Evolutionary conservation across 2,329 filamentous ascomycete genomes (phyloP).

Genomic region (Coniella vitis): DNA sequence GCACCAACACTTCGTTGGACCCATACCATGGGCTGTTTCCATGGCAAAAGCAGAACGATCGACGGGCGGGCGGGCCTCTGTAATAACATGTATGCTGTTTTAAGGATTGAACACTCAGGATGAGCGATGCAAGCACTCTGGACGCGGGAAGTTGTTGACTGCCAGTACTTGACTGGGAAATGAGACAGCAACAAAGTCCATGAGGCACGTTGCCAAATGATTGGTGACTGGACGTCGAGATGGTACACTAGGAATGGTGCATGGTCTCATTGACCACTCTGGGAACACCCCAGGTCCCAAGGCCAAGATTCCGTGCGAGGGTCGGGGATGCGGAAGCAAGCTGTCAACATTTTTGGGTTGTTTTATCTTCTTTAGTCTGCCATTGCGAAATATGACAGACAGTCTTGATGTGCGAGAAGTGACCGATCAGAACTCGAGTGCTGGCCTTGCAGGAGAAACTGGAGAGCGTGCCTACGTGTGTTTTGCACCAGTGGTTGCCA

Average conservation of each 20-base stretch:
- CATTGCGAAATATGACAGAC: not conserved
- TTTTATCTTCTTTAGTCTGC: no score
- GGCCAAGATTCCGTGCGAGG: not conserved
- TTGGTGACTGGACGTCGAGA: constrained; percentile 8
- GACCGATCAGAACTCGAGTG: constrained; percentile 9
- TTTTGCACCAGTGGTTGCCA: no score
- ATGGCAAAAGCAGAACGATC: no score
- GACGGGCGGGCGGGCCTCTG: no score
- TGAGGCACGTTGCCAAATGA: constrained; percentile 14
- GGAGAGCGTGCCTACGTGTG: not conserved
- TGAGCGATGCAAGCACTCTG: not conserved
- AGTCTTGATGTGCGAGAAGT: constrained; percentile 5
- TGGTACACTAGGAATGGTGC: not conserved
- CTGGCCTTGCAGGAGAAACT: not conserved
- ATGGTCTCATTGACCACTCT: not conserved
- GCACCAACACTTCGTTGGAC: no score
- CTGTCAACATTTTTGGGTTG: no score
- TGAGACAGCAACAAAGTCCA: not conserved
- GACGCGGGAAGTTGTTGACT: not conserved
- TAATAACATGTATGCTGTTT: no score
- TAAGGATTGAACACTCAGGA: no score
- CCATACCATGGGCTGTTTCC: no score
- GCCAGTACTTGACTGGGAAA: not conserved
- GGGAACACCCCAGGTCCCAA: constrained; percentile 5
- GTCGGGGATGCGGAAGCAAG: not conserved